A percentile compares a stretch with the other conserved stretches of the same genome.
Conservation (phyloP, 1,284 basidiomycete genomes). For the Boletus putidus region DNA sequence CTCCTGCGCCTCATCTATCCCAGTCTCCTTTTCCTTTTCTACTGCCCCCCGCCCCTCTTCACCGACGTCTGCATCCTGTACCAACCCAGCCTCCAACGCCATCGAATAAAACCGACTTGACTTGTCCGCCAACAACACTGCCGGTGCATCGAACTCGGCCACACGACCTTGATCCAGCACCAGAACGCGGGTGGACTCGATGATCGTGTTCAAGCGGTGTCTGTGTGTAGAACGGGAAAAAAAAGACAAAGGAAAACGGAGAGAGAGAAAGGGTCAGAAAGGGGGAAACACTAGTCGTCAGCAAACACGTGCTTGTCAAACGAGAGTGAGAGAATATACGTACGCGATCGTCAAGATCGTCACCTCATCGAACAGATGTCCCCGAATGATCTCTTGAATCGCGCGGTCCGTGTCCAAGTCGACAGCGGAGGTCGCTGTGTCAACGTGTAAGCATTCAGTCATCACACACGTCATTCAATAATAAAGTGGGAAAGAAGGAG, state of each 20-base stretch:
- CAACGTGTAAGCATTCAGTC: not conserved
- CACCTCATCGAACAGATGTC: slow-evolving; percentile 64
- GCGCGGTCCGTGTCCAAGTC: slow-evolving; percentile 89
- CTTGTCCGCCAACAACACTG: slow-evolving; percentile 26
- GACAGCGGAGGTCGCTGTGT: slow-evolving; percentile 73
- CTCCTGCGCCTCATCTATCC: not conserved
- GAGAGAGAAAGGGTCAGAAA: too few species aligned
- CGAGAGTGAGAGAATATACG: slow-evolving; percentile 13
- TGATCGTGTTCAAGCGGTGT: slow-evolving; percentile 88
- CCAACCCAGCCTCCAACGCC: slow-evolving; percentile 35
- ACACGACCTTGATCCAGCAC: slow-evolving; percentile 79
- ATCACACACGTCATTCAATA: too few species aligned
- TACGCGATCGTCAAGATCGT: slow-evolving; percentile 87
- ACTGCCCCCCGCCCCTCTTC: not conserved
- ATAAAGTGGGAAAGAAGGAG: too few species aligned
- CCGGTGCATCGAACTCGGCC: slow-evolving; percentile 34
- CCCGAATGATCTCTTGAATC: slow-evolving; percentile 79
- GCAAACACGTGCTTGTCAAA: too few species aligned
- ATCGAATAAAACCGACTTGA: slow-evolving; percentile 34
- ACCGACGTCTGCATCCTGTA: not conserved
- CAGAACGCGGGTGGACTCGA: slow-evolving; percentile 81
- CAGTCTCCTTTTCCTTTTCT: not conserved
- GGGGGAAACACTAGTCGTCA: not conserved
- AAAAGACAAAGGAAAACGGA: too few species aligned
- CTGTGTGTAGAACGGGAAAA: slow-evolving; percentile 40